Evolutionary conservation across 2,329 filamentous ascomycete species (phyloP).

Genomic region (Tolypocladium ophioglossoides): DNA sequence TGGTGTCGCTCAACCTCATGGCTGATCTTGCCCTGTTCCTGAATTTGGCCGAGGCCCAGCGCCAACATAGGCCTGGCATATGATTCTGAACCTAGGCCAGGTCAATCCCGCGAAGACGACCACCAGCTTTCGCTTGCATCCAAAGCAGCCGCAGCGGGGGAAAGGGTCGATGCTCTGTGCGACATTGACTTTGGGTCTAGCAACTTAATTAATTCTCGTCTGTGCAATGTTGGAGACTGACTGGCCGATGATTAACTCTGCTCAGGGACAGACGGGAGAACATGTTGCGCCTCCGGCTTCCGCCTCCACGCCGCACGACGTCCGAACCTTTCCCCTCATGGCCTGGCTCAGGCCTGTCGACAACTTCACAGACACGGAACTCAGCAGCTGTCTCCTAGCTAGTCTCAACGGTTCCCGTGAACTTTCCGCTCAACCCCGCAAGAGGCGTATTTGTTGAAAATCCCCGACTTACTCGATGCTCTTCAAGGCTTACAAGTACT

Average conservation of each 20-base stretch:
- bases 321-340: background rate
- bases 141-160: background rate
- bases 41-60: background rate
- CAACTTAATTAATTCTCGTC: background rate
- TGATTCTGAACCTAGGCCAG: background rate
- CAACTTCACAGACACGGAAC: background rate
- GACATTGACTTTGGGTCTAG: background rate
- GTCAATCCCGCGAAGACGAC: background rate
- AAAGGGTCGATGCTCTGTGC: background rate
- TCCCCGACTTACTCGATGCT: background rate
- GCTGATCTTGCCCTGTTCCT: background rate
- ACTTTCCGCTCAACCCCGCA: too few relatives aligned
- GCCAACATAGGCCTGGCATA: background rate
- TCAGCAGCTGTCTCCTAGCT: background rate
- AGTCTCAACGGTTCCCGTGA: background rate
- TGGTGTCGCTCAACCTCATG: background rate
- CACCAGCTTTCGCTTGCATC: background rate
- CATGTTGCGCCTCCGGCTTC: background rate
- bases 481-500: background rate
- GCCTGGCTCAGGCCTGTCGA: background rate
- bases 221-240: background rate
- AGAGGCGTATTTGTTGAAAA: too few relatives aligned
- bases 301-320: background rate
- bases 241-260: too few relatives aligned
- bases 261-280: background rate